A percentile compares a stretch with the other conserved stretches of the same genome.
phyloP scores from a whole-genome alignment of 495 filamentous ascomycete species.

The Aspergillus saccharolyticus region DNA sequence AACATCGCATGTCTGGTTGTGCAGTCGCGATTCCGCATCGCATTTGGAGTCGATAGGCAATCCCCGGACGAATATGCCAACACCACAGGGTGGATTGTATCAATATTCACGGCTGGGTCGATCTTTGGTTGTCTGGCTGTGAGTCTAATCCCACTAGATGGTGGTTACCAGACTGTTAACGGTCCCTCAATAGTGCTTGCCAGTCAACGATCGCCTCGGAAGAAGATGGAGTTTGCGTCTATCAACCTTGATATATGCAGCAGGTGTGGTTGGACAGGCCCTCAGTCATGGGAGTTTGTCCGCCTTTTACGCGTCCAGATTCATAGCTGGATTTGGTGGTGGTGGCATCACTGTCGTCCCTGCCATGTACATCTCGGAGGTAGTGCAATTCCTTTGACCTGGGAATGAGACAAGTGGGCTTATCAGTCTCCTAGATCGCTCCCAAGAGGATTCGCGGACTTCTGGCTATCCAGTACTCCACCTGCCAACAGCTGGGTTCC shows the following conservation, averaged over 20 bases:
- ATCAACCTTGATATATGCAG: constrained; percentile 48
- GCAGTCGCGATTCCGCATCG: constrained; percentile 18
- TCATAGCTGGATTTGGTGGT: constrained; percentile 58
- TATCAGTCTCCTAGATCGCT: constrained; percentile 41
- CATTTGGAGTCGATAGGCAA: constrained; percentile 48
- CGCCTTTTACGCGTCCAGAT: constrained; percentile 45
- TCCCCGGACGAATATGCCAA: constrained; percentile 43
- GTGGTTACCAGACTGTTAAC: not conserved
- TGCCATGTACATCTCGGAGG: constrained; percentile 45
- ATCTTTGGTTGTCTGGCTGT: constrained; percentile 24
- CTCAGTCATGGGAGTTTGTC: constrained; percentile 40
- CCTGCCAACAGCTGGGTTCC: constrained; percentile 53
- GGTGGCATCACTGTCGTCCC: constrained; percentile 55
- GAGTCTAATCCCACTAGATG: not conserved
- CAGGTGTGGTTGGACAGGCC: constrained; percentile 54
- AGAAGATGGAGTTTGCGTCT: constrained; percentile 40
- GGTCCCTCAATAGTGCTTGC: constrained; percentile 11
- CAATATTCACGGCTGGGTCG: constrained; percentile 56
- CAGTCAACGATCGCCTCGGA: constrained; percentile 19
- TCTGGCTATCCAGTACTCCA: constrained; percentile 59
- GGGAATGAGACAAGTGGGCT: not conserved
- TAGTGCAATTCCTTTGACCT: not conserved
- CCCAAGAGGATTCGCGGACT: constrained; percentile 62
- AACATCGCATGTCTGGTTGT: constrained; percentile 22
- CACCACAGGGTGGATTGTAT: constrained; percentile 54